Evolutionary conservation across 2,329 filamentous ascomycete genomes (phyloP).

Genomic region (Penicillium sp.): DNA sequence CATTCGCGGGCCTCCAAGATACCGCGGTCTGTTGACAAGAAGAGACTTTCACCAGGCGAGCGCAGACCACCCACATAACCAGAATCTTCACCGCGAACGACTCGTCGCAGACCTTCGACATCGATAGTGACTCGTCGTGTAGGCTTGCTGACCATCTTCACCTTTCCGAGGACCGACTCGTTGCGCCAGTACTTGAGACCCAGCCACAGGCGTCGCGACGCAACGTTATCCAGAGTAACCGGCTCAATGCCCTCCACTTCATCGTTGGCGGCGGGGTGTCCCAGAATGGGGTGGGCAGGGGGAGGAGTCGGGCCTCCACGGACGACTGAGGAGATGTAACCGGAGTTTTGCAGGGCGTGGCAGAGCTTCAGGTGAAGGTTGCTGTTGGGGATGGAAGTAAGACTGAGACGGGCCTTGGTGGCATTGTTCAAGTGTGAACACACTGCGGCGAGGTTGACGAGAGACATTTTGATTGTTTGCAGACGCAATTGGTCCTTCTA

Average conservation of each 20-base stretch:
- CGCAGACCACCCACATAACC: conserved; percentile 72
- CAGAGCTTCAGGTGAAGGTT: conserved; percentile 79
- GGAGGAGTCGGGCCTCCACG: conserved; percentile 69
- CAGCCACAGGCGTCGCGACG: conserved; percentile 78
- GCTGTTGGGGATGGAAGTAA: conserved; percentile 80
- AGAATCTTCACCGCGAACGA: conserved; percentile 71
- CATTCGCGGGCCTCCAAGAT: conserved; percentile 83
- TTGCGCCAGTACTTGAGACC: conserved; percentile 89
- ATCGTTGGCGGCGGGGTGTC: conserved; percentile 49
- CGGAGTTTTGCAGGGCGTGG: conserved; percentile 78
- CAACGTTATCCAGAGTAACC: conserved; percentile 72
- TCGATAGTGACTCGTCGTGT: conserved; percentile 72
- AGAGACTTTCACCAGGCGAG: conserved; percentile 79
- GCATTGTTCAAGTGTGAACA: conserved; percentile 93
- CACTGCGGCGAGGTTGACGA: conserved; percentile 75
- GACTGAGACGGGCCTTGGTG: conserved; percentile 76
- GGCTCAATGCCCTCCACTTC: conserved; percentile 48
- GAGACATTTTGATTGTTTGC: conserved; percentile 61
- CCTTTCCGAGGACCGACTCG: conserved; percentile 72
- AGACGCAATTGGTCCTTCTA: conserved; percentile 25
- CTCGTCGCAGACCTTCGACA: conserved; percentile 62
- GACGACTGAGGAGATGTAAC: conserved; percentile 79
- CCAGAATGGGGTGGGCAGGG: conserved; percentile 56
- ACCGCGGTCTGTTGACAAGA: conserved; percentile 75
- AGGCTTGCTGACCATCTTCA: conserved; percentile 72